Base-by-base conservation (phyloP, 768 basidiomycete genomes). In the Phylloporus sp. region DNA sequence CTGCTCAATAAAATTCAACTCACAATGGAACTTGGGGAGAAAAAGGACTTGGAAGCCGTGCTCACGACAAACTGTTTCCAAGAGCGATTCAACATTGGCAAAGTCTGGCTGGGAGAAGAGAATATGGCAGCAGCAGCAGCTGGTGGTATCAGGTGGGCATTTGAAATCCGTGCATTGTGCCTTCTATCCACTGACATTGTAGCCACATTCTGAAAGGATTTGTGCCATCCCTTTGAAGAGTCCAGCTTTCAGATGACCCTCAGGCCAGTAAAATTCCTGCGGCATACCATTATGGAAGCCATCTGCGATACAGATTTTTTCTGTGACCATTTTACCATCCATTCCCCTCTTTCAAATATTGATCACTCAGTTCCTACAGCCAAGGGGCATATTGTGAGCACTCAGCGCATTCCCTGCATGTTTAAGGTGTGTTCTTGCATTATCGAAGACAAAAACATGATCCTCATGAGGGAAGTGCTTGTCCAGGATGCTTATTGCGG, bases 211-310 rank as follows among this genome's bases (percentile, higher is more conserved):
- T 5, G 52, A 42, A 26, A 42, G 26, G 16, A 42, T 66, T 16
- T 56, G 35, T 12, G 42, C 45, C 52, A 56, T 57, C 34, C 59
- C 57, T 60, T 59, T 45, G 45, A 60, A 59, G 47, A 60, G 12
- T 54, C 72, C 36, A 43, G 63, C 47, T 64, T 54, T 38, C 7
- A 47, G 50, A 39, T 71, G 67, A 1, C 50, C 64, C 0, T 55
- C 53, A 2, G 67, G 66, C 53, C 58, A 74, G 52, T 73, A 74
- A 16, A 73, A 50, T 4, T 47, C n/a, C 44, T 74, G 71, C 0
- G 54, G 50, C 0, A 28, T 34, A 3, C 72, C 68, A 57, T 71
- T 49, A 23, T 40, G 26, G 22, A 23, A 35, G 5, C 20, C 18
- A 20, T 46, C 67, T 57, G 29, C 42, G 16, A 53, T 40, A 12